A percentile compares a stretch with the other conserved stretches of the same genome.
Conservation (phyloP, 345 rosid genomes). For the Rhodomyrtus tomentosa region DNA sequence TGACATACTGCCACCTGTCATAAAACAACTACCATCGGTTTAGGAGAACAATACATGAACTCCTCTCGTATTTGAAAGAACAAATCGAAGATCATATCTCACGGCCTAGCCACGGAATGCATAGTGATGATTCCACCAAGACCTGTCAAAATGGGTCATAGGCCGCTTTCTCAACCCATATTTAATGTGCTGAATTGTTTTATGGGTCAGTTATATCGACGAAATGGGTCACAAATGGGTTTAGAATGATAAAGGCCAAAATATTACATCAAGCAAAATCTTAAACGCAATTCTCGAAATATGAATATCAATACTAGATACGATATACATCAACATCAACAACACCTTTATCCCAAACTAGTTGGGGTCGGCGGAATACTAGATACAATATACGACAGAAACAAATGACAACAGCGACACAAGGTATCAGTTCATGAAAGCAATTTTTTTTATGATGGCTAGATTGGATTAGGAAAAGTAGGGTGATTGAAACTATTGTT, state of each 20-base stretch:
- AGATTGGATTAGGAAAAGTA: background rate
- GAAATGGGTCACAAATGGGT: too few species aligned
- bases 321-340: too few species aligned
- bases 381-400: background rate
- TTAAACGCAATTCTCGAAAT: background rate
- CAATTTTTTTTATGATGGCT: background rate
- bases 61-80: background rate
- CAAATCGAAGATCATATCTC: background rate
- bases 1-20: conserved; percentile 37
- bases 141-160: too few species aligned
- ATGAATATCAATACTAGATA: background rate
- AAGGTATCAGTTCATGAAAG: background rate
- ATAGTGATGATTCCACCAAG: background rate
- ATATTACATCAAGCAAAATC: background rate
- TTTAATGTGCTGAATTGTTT: too few species aligned
- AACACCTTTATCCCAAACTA: too few species aligned
- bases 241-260: too few species aligned
- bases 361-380: too few species aligned
- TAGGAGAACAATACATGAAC: background rate
- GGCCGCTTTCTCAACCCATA: too few species aligned
- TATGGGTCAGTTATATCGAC: too few species aligned
- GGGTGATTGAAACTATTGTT: background rate
- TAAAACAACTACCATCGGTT: background rate
- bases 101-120: background rate
- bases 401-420: background rate